Evolutionary conservation across 2,329 filamentous ascomycete species (phyloP).

Genomic region (Fusarium oligoseptatum): DNA sequence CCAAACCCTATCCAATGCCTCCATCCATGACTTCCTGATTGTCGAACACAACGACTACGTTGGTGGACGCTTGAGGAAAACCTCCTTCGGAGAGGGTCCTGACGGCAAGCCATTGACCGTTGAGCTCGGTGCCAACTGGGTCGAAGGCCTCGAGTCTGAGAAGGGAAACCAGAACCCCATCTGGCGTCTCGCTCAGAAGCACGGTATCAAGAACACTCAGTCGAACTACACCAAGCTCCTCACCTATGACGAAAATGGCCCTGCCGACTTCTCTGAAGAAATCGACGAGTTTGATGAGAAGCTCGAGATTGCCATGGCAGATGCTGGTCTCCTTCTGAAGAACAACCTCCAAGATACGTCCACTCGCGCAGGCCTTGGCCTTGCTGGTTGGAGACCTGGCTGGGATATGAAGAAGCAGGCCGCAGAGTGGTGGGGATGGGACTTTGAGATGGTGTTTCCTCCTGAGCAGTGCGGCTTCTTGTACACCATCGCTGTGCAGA

Average conservation of each 20-base stretch:
- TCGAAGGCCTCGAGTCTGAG: constrained; percentile 44
- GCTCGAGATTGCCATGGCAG: constrained; percentile 60
- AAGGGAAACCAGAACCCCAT: constrained; percentile 68
- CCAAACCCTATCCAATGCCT: constrained; percentile 72
- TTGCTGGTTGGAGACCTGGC: constrained; percentile 74
- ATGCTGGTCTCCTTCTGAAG: constrained; percentile 69
- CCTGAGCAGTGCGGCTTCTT: constrained; percentile 69
- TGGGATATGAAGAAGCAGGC: constrained; percentile 67
- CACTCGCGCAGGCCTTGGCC: constrained; percentile 67
- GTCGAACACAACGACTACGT: constrained; percentile 73
- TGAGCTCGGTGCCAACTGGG: constrained; percentile 78
- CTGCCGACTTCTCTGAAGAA: constrained; percentile 62
- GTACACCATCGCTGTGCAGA: constrained; percentile 68
- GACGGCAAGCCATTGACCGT: constrained; percentile 68
- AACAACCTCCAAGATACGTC: constrained; percentile 73
- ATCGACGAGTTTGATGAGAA: constrained; percentile 64
- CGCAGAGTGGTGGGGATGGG: constrained; percentile 70
- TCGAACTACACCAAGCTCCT: constrained; percentile 70
- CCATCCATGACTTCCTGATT: constrained; percentile 73
- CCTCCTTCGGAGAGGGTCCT: constrained; percentile 64
- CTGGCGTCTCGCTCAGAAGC: constrained; percentile 72
- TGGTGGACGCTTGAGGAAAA: constrained; percentile 72
- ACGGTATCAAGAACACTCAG: constrained; percentile 66
- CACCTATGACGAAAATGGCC: constrained; percentile 72
- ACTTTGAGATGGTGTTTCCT: constrained; percentile 70